phyloP scores from a whole-genome alignment of 2,329 filamentous ascomycete genomes.

The Cladosporium cucumerinum region DNA sequence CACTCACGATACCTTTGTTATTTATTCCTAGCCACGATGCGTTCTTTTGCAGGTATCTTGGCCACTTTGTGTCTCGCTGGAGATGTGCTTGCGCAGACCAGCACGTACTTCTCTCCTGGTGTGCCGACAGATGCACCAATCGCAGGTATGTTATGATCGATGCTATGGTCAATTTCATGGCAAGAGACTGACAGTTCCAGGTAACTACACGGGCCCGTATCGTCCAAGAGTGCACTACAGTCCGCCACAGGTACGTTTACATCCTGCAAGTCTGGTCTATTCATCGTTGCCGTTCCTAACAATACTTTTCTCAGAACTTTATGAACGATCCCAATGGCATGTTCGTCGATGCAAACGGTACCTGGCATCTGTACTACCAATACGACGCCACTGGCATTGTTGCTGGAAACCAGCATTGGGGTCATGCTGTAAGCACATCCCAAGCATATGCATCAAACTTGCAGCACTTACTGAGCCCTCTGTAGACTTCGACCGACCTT shows the following conservation, averaged over 20 bases:
- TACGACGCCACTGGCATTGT: slow-evolving; percentile 51
- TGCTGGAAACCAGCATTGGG: slow-evolving; percentile 63
- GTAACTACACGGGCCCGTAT: slow-evolving; percentile 40
- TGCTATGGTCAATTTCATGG: neutral
- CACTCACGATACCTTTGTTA: neutral
- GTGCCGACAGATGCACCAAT: slow-evolving; percentile 37
- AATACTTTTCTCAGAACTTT: neutral
- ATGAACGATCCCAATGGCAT: slow-evolving; percentile 64
- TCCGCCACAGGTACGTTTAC: slow-evolving; percentile 46
- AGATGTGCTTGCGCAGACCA: slow-evolving; percentile 12
- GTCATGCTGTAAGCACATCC: slow-evolving; percentile 27
- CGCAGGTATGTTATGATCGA: slow-evolving; percentile 1
- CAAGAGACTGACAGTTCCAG: slow-evolving; percentile 17
- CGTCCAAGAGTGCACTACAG: slow-evolving; percentile 57
- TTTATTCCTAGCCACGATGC: neutral
- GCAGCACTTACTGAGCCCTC: neutral
- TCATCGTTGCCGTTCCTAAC: no score
- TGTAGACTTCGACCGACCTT: slow-evolving; percentile 44
- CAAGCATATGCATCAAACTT: neutral
- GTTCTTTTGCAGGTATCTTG: neutral
- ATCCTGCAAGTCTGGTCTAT: no score
- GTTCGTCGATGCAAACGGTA: slow-evolving; percentile 55
- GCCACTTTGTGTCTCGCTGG: neutral
- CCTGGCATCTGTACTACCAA: slow-evolving; percentile 65
- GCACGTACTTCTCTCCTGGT: slow-evolving; percentile 27